These are phyloP conservation scores for Dendrothele bispora DNA, from an alignment of 768 basidiomycete species.

Conservation along the genomic window DNA sequence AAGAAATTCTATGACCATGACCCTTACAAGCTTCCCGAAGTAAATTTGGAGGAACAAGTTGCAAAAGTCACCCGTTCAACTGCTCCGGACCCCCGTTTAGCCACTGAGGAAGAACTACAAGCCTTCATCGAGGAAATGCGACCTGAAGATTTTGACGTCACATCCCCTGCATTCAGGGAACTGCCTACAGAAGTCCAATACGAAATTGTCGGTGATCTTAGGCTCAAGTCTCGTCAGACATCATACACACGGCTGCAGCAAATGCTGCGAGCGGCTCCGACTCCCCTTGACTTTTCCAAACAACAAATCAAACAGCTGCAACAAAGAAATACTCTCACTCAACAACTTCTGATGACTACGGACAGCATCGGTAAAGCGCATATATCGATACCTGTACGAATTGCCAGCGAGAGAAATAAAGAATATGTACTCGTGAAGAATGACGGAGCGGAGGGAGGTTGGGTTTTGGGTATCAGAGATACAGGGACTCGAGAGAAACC, in stretches of 20 bases:
- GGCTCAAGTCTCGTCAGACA: constrained; percentile 92
- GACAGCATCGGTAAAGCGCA: constrained; percentile 90
- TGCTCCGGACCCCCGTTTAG: constrained; percentile 86
- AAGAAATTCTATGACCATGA: constrained; percentile 80
- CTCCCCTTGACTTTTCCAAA: constrained; percentile 93
- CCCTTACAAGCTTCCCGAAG: constrained; percentile 88
- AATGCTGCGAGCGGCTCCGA: constrained; percentile 78
- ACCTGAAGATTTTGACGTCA: constrained; percentile 92
- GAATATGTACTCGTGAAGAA: constrained; percentile 97
- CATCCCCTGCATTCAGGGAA: constrained; percentile 85
- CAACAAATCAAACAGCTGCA: constrained; percentile 91
- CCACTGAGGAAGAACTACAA: constrained; percentile 93
- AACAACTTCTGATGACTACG: constrained; percentile 88
- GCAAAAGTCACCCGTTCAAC: constrained; percentile 58
- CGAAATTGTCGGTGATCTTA: constrained; percentile 95
- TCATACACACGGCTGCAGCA: constrained; percentile 88
- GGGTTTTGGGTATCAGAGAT: constrained; percentile 91
- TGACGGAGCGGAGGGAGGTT: constrained; percentile 82
- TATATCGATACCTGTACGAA: constrained; percentile 87
- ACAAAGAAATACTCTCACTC: constrained; percentile 88
- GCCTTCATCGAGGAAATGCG: constrained; percentile 95
- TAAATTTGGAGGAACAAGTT: constrained; percentile 66
- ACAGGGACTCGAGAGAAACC: constrained; percentile 83
- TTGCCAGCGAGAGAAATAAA: constrained; percentile 93
- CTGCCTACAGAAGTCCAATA: constrained; percentile 97